A percentile compares a stretch with the other conserved stretches of the same genome.
Evolutionary conservation across 495 filamentous ascomycete species (phyloP).

Genomic region (Aspergillus homomorphus): DNA sequence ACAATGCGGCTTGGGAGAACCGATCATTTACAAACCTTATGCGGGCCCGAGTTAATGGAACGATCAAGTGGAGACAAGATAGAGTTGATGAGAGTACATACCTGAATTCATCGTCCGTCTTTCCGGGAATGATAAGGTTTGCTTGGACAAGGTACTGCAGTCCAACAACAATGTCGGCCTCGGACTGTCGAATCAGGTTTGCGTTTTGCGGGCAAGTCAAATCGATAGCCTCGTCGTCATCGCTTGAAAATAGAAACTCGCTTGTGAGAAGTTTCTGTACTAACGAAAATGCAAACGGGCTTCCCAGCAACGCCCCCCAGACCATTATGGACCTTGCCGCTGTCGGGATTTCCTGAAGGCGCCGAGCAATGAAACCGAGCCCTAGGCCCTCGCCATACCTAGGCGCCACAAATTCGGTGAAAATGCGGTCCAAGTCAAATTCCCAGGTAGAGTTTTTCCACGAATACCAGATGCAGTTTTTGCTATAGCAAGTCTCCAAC

Average conservation of each 20-base stretch:
- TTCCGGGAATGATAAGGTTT: conserved; percentile 70
- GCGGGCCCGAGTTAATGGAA: neutral
- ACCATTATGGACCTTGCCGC: conserved; percentile 71
- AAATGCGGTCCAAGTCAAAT: conserved; percentile 80
- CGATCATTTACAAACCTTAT: conserved; percentile 76
- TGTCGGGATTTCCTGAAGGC: conserved; percentile 71
- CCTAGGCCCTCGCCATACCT: conserved; percentile 75
- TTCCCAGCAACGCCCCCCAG: conserved; percentile 82
- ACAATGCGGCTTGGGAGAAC: conserved; percentile 70
- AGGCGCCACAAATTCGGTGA: conserved; percentile 73
- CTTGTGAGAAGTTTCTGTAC: conserved; percentile 73
- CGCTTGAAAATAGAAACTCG: conserved; percentile 57
- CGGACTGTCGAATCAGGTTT: conserved; percentile 33
- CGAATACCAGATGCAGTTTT: conserved; percentile 83
- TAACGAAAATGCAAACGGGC: conserved; percentile 73
- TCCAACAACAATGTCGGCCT: conserved; percentile 62
- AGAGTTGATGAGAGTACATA: conserved; percentile 18
- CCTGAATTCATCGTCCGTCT: conserved; percentile 71
- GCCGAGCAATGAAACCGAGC: conserved; percentile 71
- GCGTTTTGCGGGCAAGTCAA: conserved; percentile 33
- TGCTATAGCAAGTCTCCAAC: conserved; percentile 81
- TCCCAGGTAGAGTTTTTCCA: conserved; percentile 76
- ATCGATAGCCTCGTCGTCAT: conserved; percentile 33
- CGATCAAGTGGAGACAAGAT: neutral
- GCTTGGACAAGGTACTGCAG: conserved; percentile 75